These are phyloP conservation scores for Raphanus raphanistrum DNA, from an alignment of 345 rosid genomes.

Conservation along the genomic window DNA sequence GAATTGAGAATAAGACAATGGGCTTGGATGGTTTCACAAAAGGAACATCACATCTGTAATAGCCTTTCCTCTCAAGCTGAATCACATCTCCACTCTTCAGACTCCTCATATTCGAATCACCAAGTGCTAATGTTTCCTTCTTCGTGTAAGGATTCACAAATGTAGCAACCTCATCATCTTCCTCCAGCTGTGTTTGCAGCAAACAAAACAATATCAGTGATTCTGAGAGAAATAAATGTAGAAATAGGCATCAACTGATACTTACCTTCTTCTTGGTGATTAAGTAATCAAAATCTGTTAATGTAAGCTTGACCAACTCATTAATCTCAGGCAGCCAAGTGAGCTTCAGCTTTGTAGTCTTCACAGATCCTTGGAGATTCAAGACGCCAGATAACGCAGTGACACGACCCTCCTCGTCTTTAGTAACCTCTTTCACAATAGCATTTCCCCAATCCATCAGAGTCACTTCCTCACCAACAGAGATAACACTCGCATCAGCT, in stretches of 20 bases:
- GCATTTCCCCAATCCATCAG: constrained; percentile 97
- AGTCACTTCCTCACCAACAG: constrained; percentile 77
- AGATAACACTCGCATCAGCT: constrained; percentile 68
- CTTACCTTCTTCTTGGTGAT: constrained; percentile 76
- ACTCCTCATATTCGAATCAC: constrained; percentile 88
- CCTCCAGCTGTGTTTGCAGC: constrained; percentile 63
- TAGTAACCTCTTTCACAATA: constrained; percentile 61
- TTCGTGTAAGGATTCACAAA: constrained; percentile 68
- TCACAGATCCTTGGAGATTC: constrained; percentile 85
- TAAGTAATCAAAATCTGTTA: constrained; percentile 64
- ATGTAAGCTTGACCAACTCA: constrained; percentile 58
- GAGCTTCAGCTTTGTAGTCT: constrained; percentile 86
- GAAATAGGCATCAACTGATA: background rate
- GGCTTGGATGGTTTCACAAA: constrained; percentile 67
- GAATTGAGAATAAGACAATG: constrained; percentile 69
- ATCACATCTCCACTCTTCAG: constrained; percentile 63
- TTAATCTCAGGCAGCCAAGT: constrained; percentile 75
- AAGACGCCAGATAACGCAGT: constrained; percentile 58
- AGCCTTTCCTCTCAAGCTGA: constrained; percentile 96
- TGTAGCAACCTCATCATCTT: constrained; percentile 69
- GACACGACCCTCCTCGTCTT: constrained; percentile 62
- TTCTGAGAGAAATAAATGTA: background rate
- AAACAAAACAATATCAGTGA: constrained; percentile 1
- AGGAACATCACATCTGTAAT: constrained; percentile 84
- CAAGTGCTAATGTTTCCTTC: constrained; percentile 68